phyloP scores from a whole-genome alignment of 2,329 filamentous ascomycete species.

The Pseudocercospora musae region DNA sequence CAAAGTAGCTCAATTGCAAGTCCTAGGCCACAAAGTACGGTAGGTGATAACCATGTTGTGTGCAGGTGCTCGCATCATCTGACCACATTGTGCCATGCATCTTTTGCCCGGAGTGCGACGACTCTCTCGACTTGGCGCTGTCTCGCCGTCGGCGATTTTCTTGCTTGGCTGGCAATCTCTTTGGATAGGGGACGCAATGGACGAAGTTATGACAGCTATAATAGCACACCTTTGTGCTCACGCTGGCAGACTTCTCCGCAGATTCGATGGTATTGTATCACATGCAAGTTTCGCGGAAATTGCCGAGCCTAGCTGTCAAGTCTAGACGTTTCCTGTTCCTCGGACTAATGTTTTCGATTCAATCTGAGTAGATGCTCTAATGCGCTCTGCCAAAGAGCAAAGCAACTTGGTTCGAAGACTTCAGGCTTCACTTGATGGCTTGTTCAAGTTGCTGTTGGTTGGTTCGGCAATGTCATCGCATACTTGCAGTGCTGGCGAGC shows the following conservation, averaged over 20 bases:
- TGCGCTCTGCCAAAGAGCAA: neutral
- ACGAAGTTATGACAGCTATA: too few relatives aligned
- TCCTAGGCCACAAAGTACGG: neutral
- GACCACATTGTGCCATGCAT: neutral
- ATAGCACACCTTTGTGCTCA: too few relatives aligned
- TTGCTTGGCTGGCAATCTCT: neutral
- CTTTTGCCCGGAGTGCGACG: neutral
- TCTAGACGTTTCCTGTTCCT: neutral
- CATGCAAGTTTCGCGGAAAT: too few relatives aligned
- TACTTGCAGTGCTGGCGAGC: neutral
- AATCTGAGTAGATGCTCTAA: neutral
- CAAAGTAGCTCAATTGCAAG: neutral
- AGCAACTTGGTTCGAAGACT: neutral
- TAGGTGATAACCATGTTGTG: neutral
- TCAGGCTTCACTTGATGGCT: neutral
- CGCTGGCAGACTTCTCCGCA: too few relatives aligned
- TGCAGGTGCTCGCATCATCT: neutral
- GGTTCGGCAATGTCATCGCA: neutral
- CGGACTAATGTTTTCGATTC: neutral
- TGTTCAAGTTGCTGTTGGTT: neutral
- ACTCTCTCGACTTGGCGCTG: neutral
- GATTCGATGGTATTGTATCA: too few relatives aligned
- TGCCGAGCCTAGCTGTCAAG: too few relatives aligned
- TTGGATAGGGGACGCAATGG: too few relatives aligned
- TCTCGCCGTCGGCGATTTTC: neutral